Conservation (phyloP, 768 basidiomycete genomes). For the Inosperma sp. region DNA sequence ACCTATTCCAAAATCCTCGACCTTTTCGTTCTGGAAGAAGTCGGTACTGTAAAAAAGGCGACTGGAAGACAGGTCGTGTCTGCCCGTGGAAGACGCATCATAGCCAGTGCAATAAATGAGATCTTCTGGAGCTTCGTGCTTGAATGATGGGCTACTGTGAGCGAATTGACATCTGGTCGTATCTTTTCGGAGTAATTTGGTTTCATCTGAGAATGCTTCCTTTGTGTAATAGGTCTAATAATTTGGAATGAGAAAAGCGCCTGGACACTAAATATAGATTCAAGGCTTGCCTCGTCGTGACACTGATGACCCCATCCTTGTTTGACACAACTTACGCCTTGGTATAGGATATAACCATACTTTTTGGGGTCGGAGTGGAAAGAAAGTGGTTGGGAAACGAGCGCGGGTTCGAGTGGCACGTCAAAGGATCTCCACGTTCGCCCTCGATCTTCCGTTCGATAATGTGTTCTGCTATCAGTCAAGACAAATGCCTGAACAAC, state of each 20-base stretch:
- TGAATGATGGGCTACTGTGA: conserved; percentile 79
- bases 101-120: conserved; percentile 89
- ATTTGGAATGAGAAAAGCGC: conserved; percentile 10
- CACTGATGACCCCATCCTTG: conserved; percentile 55
- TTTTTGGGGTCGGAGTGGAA: conserved; percentile 81
- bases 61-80: conserved; percentile 51
- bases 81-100: conserved; percentile 52
- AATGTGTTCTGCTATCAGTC: conserved; percentile 71
- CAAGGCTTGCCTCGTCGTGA: conserved; percentile 60
- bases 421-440: conserved; percentile 82
- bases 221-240: conserved; percentile 83
- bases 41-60: conserved; percentile 81
- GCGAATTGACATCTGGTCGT: conserved; percentile 85
- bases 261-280: conserved; percentile 2
- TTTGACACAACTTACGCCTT: conserved; percentile 61
- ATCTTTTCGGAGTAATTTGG: conserved; percentile 59
- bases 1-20: conserved; percentile 83
- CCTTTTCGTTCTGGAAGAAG: conserved; percentile 67
- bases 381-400: conserved; percentile 61
- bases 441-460: conserved; percentile 84
- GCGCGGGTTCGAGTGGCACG: conserved; percentile 55
- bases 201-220: conserved; percentile 66
- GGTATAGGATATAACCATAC: conserved; percentile 72
- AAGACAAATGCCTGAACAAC: conserved; percentile 78
- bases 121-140: conserved; percentile 65